Percentiles rank a stretch among this genome's conserved stretches.
Evolutionary conservation across 495 filamentous ascomycete species (phyloP).

Genomic region (Parachaetomium inaequale): DNA sequence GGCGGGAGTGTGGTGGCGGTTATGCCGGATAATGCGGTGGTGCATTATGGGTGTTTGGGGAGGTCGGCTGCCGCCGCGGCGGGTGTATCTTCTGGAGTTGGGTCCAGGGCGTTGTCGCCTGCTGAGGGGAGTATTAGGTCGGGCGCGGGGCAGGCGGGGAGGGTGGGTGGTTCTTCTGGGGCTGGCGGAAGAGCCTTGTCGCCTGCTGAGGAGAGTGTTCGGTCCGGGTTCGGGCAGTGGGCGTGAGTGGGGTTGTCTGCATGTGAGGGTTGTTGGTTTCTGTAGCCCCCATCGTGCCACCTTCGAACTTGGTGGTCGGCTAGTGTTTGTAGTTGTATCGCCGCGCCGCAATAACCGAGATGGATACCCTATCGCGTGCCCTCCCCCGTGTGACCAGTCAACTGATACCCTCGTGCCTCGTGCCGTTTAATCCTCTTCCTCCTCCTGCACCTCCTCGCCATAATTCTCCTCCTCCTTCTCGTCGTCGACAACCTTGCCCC

Average conservation of each 20-base stretch:
- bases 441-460: constrained; percentile 70
- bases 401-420: too few species aligned
- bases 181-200: constrained; percentile 16
- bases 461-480: constrained; percentile 83
- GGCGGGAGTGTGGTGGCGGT: constrained; percentile 78
- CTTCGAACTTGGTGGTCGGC: not conserved
- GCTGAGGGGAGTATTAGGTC: not conserved
- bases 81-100: not conserved
- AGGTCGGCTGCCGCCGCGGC: constrained; percentile 33
- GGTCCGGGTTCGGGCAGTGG: constrained; percentile 18
- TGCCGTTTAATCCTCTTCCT: constrained; percentile 33
- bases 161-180: not conserved
- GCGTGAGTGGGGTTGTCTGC: constrained; percentile 7
- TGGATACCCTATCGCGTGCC: not conserved
- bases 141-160: constrained; percentile 22
- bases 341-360: not conserved
- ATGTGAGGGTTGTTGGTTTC: not conserved
- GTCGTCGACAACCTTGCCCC: constrained; percentile 69
- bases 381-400: too few species aligned
- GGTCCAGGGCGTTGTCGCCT: constrained; percentile 18
- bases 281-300: not conserved
- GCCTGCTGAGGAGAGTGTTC: not conserved
- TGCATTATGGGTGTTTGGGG: constrained; percentile 77
- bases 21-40: constrained; percentile 57
- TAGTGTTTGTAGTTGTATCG: not conserved